Conservation (phyloP, 176 grass and related monocot species). For the Paspalum vaginatum region DNA sequence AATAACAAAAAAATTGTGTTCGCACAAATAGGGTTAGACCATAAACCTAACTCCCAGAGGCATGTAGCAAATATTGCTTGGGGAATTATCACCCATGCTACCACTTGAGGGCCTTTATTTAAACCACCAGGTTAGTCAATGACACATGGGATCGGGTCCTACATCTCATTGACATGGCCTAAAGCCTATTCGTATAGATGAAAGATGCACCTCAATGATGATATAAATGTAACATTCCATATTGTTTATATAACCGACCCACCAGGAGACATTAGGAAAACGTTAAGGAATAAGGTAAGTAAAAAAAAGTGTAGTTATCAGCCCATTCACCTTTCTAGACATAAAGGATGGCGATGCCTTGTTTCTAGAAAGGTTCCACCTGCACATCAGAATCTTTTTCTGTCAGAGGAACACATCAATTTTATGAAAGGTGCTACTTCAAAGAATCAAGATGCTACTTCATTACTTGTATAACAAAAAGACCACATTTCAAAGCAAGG, state of each 20-base stretch:
- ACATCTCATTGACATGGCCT: too few relatives aligned
- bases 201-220: too few relatives aligned
- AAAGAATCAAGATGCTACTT: constrained; percentile 28
- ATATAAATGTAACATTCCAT: too few relatives aligned
- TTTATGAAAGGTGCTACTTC: constrained; percentile 15
- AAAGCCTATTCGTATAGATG: too few relatives aligned
- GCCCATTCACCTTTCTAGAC: constrained; percentile 41
- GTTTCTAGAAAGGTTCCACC: constrained; percentile 21
- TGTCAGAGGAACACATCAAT: constrained; percentile 26
- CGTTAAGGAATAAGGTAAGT: not conserved
- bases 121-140: too few relatives aligned
- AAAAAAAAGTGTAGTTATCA: not conserved
- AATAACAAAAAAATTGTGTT: constrained; percentile 29
- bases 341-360: not conserved
- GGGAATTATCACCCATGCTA: too few relatives aligned
- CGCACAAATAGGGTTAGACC: constrained; percentile 4
- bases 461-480: constrained; percentile 14
- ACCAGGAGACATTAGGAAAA: not conserved
- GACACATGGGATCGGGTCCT: too few relatives aligned
- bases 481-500: not conserved
- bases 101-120: too few relatives aligned
- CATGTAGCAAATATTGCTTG: constrained; percentile 3
- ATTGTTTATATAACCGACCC: not conserved
- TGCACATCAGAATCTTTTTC: constrained; percentile 43
- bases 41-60: constrained; percentile 1